These are phyloP conservation scores for Mollisia scopiformis DNA, from an alignment of 2,329 filamentous ascomycete genomes.

Conservation along the genomic window DNA sequence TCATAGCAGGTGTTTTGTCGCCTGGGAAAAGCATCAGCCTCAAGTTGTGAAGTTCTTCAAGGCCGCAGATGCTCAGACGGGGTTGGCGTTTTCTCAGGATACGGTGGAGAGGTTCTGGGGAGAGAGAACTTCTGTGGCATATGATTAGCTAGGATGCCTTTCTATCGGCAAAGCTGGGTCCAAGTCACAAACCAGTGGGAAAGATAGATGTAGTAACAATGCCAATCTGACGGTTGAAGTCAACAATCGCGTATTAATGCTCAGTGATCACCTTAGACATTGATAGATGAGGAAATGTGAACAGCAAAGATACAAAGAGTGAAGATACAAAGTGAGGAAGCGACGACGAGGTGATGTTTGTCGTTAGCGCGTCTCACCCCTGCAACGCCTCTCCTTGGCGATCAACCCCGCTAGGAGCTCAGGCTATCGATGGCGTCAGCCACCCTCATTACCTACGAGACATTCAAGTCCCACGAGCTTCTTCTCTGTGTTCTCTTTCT, in stretches of 20 bases:
- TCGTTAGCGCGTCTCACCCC: neutral
- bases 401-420: neutral
- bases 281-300: no score
- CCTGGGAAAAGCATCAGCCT: neutral
- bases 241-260: no score
- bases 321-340: neutral
- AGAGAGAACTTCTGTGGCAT: neutral
- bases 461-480: neutral
- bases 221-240: no score
- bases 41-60: neutral
- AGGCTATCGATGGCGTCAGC: neutral
- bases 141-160: neutral
- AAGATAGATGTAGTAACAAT: no score
- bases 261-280: no score
- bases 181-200: no score
- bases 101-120: neutral
- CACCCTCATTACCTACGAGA: neutral
- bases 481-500: no score
- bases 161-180: no score
- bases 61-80: neutral
- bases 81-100: neutral
- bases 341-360: neutral
- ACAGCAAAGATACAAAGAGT: no score
- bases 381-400: neutral
- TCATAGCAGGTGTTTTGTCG: neutral